Evolutionary conservation across 805 yeast genomes (phyloP).

Genomic region (Yamadazyma ubonensis): DNA sequence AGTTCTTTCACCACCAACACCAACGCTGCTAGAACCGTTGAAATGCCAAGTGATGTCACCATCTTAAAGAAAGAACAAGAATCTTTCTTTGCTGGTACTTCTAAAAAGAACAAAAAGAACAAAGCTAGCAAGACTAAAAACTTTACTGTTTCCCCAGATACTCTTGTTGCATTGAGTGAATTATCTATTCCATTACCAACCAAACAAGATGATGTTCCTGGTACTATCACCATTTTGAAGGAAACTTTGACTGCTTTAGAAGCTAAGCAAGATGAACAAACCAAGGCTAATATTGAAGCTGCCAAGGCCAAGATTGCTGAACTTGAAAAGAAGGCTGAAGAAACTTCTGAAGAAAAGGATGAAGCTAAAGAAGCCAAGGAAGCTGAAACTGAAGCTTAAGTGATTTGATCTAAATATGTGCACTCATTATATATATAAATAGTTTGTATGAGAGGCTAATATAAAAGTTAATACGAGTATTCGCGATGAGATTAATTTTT

Average conservation of each 20-base stretch:
- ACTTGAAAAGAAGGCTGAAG: constrained; percentile 51
- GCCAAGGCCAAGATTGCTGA: constrained; percentile 78
- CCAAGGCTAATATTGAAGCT: constrained; percentile 68
- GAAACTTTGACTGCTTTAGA: constrained; percentile 67
- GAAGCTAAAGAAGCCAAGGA: constrained; percentile 19
- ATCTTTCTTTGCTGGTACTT: constrained; percentile 52
- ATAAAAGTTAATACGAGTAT: neutral
- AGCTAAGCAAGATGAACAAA: constrained; percentile 75
- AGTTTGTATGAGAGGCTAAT: constrained; percentile 3
- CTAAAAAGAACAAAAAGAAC: constrained; percentile 41
- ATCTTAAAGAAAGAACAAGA: constrained; percentile 63
- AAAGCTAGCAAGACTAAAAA: constrained; percentile 54
- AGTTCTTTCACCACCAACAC: constrained; percentile 25
- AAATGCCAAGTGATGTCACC: constrained; percentile 62
- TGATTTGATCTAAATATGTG: no score
- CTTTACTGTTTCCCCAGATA: constrained; percentile 76
- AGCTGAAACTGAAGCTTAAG: constrained; percentile 1
- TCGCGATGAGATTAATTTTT: constrained; percentile 10
- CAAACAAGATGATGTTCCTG: constrained; percentile 65
- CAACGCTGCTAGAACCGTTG: constrained; percentile 48
- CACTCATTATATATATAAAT: no score
- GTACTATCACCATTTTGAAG: constrained; percentile 64
- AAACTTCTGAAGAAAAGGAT: constrained; percentile 44
- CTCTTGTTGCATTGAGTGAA: constrained; percentile 73
- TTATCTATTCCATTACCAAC: constrained; percentile 79